Base-by-base conservation (phyloP, 768 basidiomycete genomes). In the Phanerochaete sordida region DNA sequence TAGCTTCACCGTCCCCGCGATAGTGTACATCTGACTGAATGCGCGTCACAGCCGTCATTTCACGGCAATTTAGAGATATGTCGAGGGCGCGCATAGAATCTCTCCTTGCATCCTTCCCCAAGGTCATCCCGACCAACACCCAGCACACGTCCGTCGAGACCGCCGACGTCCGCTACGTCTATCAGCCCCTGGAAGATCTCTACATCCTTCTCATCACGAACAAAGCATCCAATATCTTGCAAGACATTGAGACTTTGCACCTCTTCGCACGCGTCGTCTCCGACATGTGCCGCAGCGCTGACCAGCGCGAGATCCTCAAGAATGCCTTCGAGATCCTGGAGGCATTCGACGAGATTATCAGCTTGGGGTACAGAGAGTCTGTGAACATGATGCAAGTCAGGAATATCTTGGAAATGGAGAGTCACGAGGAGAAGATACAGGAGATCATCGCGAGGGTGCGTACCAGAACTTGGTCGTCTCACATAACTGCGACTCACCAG, bases 61-160 rank as follows among this genome's bases (percentile, higher is more conserved):
- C 95, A 63, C 90, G 97, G 62, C 95, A 98, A 69, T 98, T 98
- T 72, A 85, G 93, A 62, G 92, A 93, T 65, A 91, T 99, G 85
- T 84, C 93, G 21, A 84, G 92, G 57, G 85, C 93, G 0, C 83
- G 96, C 57, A 94, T 99, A 68, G 96, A 98, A 75, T 92, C 93
- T 46, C 87, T 99, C 31, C 87, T 99, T 45, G 89, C 96, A 9
- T 95, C 95, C 1, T 99, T 98, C 81, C 94, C 95, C 1, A 98
- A 97, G 73, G 86, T 98, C 66, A 97, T 99, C 65, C 95, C 95
- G 2, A 84, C 91, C 56, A 93, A 92, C 69, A 93, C 88, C 26
- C 95, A 97, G 74, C 95, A 98, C 72, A 97, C 95, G 3, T 92
- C 93, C n/a, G 90, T 96, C 67, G 95, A 93, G 79, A 97, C 93